phyloP scores from a whole-genome alignment of 2,329 filamentous ascomycete genomes.

The Aspergillus flavus region DNA sequence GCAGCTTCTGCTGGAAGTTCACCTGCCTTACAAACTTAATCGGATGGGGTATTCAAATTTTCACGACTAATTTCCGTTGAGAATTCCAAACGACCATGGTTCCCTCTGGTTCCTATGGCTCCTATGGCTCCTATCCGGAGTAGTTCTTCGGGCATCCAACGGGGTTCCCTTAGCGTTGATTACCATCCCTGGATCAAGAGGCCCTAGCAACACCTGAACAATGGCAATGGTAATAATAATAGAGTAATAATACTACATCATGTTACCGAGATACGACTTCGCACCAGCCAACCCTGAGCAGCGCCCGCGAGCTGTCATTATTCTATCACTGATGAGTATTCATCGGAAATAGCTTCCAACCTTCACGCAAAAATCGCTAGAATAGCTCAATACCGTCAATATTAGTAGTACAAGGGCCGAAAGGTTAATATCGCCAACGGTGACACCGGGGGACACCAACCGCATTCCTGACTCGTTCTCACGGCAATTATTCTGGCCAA shows the following conservation, averaged over 20 bases:
- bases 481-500: background rate
- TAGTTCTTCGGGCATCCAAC: constrained; percentile 12
- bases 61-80: constrained; percentile 2
- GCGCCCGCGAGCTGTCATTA: background rate
- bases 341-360: background rate
- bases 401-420: background rate
- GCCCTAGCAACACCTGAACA: constrained; percentile 1
- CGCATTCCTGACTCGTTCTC: background rate
- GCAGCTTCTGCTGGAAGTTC: background rate
- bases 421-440: background rate
- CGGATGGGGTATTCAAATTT: background rate
- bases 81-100: constrained; percentile 10
- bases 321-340: background rate
- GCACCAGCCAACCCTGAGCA: background rate
- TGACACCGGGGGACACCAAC: background rate
- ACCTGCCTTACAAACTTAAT: background rate
- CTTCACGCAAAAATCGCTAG: background rate
- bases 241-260: constrained; percentile 4
- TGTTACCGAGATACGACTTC: constrained; percentile 4
- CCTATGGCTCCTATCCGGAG: background rate
- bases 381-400: background rate
- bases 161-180: constrained; percentile 6
- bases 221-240: constrained; percentile 6
- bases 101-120: constrained; percentile 4
- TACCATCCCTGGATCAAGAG: constrained; percentile 8